phyloP scores from a whole-genome alignment of 208 protist genomes.

The Zelonia costaricensis region DNA sequence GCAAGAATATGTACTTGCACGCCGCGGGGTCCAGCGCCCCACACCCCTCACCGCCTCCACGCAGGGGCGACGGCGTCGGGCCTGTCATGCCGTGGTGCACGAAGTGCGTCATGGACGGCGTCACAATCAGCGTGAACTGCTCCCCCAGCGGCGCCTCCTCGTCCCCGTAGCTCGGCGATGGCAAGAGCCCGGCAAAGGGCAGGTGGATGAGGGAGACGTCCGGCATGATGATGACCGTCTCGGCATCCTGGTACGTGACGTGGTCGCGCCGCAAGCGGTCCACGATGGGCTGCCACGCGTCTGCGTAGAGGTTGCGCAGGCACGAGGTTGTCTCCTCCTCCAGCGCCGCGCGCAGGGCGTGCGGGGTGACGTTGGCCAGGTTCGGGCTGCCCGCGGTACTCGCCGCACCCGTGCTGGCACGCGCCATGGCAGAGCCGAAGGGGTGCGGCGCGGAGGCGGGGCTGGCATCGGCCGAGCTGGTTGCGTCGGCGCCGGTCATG shows the following conservation, averaged over 20 bases:
- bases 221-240: constrained; percentile 77
- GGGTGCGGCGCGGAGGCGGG: constrained; percentile 11
- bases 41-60: neutral
- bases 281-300: constrained; percentile 75
- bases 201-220: constrained; percentile 76
- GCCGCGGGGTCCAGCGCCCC: constrained; percentile 27
- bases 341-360: constrained; percentile 20
- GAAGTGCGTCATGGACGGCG: constrained; percentile 69
- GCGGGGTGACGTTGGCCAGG: constrained; percentile 6
- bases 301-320: constrained; percentile 72
- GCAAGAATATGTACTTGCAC: constrained; percentile 26
- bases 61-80: constrained; percentile 1
- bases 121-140: constrained; percentile 63
- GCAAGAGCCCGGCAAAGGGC: constrained; percentile 70
- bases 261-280: constrained; percentile 41
- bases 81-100: constrained; percentile 39
- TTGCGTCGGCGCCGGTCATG: constrained; percentile 1
- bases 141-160: constrained; percentile 52
- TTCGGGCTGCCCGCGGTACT: constrained; percentile 3
- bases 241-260: constrained; percentile 36
- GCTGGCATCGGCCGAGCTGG: neutral
- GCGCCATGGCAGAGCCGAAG: constrained; percentile 22
- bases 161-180: constrained; percentile 37
- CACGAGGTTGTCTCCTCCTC: constrained; percentile 35
- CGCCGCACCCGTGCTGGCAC: constrained; percentile 5